Percentiles rank a stretch among this genome's conserved stretches.
Evolutionary conservation across 805 yeast species (phyloP).

Genomic region (Metschnikowia similis): DNA sequence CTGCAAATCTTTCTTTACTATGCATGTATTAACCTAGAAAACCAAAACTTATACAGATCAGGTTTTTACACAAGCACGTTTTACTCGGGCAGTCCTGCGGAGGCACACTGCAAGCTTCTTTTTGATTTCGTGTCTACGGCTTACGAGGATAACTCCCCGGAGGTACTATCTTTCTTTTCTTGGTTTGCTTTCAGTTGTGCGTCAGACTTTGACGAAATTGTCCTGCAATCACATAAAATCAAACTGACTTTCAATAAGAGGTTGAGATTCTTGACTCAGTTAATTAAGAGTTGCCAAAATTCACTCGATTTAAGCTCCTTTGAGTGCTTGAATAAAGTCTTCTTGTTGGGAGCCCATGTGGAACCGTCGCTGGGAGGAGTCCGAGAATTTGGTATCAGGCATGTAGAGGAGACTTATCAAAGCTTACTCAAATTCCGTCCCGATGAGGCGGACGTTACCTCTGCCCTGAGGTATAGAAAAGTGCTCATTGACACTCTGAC

Average conservation of each 20-base stretch:
- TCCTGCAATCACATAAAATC: constrained; percentile 26
- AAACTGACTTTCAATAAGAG: constrained; percentile 35
- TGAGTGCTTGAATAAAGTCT: constrained; percentile 32
- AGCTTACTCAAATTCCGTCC: constrained; percentile 18
- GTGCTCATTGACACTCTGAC: constrained; percentile 22
- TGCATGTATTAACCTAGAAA: constrained; percentile 27
- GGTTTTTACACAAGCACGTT: constrained; percentile 28
- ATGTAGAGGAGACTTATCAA: constrained; percentile 30
- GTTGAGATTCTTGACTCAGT: constrained; percentile 25
- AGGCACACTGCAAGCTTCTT: constrained; percentile 22
- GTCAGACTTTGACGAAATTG: constrained; percentile 31
- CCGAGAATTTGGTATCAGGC: constrained; percentile 24
- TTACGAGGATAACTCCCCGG: constrained; percentile 27
- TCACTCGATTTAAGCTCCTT: constrained; percentile 29
- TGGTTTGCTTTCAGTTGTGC: constrained; percentile 34
- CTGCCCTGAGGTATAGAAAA: constrained; percentile 3
- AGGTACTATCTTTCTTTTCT: constrained; percentile 19
- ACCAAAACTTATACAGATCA: constrained; percentile 36
- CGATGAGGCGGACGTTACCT: constrained; percentile 6
- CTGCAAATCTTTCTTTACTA: constrained; percentile 32
- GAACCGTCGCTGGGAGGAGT: constrained; percentile 18
- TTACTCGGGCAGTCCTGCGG: constrained; percentile 21
- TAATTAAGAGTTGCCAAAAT: constrained; percentile 27
- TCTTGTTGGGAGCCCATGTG: constrained; percentile 33
- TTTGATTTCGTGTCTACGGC: constrained; percentile 30